phyloP scores from a whole-genome alignment of 2,329 filamentous ascomycete genomes.

The Ilyonectria destructans region DNA sequence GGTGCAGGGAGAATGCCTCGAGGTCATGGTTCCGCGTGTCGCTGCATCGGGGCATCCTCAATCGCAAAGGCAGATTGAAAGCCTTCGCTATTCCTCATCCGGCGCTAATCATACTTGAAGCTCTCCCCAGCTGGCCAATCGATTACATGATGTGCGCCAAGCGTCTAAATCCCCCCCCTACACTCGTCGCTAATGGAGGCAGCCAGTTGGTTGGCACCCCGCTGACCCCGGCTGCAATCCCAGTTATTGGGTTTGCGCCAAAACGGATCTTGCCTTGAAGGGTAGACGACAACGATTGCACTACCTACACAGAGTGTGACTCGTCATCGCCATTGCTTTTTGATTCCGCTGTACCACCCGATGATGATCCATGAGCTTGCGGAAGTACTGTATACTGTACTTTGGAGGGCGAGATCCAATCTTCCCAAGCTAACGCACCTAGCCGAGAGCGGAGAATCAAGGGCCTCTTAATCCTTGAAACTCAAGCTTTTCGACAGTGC shows the following conservation, averaged over 20 bases:
- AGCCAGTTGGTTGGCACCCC: constrained; percentile 21
- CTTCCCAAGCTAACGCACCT: constrained; percentile 32
- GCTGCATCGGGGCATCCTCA: constrained; percentile 4
- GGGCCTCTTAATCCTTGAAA: constrained; percentile 24
- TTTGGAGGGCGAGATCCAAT: constrained; percentile 27
- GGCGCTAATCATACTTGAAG: constrained; percentile 31
- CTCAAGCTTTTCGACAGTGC: constrained; percentile 11
- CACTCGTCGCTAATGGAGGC: constrained; percentile 45
- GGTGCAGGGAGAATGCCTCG: background rate
- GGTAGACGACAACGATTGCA: background rate
- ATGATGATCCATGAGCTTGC: background rate
- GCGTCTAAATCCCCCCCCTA: constrained; percentile 32
- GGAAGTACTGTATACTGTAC: background rate
- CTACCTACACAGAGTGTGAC: background rate
- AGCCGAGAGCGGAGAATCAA: constrained; percentile 16
- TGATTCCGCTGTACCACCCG: no score
- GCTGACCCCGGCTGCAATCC: background rate
- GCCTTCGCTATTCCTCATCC: constrained; percentile 37
- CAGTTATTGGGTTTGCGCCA: background rate
- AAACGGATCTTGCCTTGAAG: background rate
- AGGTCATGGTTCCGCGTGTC: background rate
- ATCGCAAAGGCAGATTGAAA: background rate
- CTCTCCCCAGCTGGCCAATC: constrained; percentile 38
- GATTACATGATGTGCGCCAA: constrained; percentile 12
- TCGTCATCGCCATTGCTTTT: background rate